Base-by-base conservation (phyloP, 257 asterid species). In the Knoxia roxburghii region DNA sequence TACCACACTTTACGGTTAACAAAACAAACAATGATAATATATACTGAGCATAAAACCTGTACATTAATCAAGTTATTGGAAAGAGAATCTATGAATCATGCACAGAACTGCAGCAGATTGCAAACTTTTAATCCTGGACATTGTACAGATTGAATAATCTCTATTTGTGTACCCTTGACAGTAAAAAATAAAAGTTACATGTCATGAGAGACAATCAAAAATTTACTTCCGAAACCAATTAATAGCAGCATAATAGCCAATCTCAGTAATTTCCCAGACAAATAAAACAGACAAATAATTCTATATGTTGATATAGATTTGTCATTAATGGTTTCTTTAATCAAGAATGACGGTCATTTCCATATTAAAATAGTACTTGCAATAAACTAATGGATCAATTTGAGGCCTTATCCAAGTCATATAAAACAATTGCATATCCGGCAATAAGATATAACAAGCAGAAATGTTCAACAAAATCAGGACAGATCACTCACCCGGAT, bases 401-500 rank as follows among this genome's bases (percentile, higher is more conserved):
- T 23, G 48, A 40, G 65, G 49, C 72, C 62, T 68, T 71, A 71
- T 18, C 74, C 53, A 43, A 49, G 45, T 39, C 27, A 66, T 45
- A 78, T 39, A 23, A 61, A 66, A 53, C 53, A 40, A 48, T 64
- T 61, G n/a, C 53, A 68, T 43, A 18, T 20, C 51, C 43, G 23
- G n/a, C n/a, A 60, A 18, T 53, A 23, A 54, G 50, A 46, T 43
- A 59, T 45, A 43, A 49, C 39, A 68, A 59, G 48, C 59, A 24
- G 30, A 30, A n/a, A 61, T 26, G 17, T 29, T 21, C 18, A 52
- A 33, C 46, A 41, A 33, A 61, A 54, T 63, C 35, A 60, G 7
- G 41, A 61, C 55, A 20, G 62, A 23, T 27, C 50, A 70, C 78
- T 73, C 51, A 82, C 85, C 87, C 68, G 76, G 96, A 84, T 76